These are phyloP conservation scores for Clarireedia sp. DNA, from an alignment of 2,329 filamentous ascomycete species.

Conservation along the genomic window DNA sequence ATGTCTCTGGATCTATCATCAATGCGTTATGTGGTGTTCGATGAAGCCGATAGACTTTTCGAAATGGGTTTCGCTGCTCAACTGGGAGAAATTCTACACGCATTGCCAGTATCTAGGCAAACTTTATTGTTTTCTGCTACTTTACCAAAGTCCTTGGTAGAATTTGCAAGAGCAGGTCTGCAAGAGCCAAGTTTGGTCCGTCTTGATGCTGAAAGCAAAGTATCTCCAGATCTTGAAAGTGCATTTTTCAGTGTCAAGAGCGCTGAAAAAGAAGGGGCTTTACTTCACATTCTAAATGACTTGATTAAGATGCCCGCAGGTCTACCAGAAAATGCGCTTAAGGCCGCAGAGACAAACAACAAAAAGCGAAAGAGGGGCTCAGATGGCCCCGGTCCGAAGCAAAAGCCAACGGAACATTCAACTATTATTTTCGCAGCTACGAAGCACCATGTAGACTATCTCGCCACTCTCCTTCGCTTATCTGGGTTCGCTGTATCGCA, in stretches of 20 bases:
- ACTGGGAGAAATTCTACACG: slow-evolving; percentile 84
- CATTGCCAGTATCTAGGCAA: slow-evolving; percentile 75
- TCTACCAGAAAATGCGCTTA: slow-evolving; percentile 43
- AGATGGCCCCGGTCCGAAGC: slow-evolving; percentile 45
- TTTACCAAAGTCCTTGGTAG: slow-evolving; percentile 84
- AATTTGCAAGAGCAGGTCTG: slow-evolving; percentile 87
- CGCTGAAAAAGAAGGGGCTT: slow-evolving; percentile 84
- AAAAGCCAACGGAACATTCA: slow-evolving; percentile 78
- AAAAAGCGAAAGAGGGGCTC: slow-evolving; percentile 68
- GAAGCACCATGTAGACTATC: slow-evolving; percentile 95
- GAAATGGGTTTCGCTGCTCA: slow-evolving; percentile 98
- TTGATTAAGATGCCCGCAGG: slow-evolving; percentile 84
- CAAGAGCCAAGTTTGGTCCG: slow-evolving; percentile 88
- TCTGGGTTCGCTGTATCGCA: slow-evolving; percentile 87
- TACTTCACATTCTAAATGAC: slow-evolving; percentile 82
- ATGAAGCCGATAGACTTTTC: slow-evolving; percentile 93
- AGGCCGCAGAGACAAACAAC: slow-evolving; percentile 28
- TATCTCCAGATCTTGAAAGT: slow-evolving; percentile 91
- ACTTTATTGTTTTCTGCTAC: slow-evolving; percentile 94
- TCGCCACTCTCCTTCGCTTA: slow-evolving; percentile 69
- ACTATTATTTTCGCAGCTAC: slow-evolving; percentile 94
- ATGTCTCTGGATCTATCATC: slow-evolving; percentile 90
- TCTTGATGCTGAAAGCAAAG: slow-evolving; percentile 88
- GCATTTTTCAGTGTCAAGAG: slow-evolving; percentile 92
- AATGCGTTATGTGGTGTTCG: slow-evolving; percentile 90